Base-by-base conservation (phyloP, 352 stramenopile species). In the Globisporangium sylvaticum region DNA sequence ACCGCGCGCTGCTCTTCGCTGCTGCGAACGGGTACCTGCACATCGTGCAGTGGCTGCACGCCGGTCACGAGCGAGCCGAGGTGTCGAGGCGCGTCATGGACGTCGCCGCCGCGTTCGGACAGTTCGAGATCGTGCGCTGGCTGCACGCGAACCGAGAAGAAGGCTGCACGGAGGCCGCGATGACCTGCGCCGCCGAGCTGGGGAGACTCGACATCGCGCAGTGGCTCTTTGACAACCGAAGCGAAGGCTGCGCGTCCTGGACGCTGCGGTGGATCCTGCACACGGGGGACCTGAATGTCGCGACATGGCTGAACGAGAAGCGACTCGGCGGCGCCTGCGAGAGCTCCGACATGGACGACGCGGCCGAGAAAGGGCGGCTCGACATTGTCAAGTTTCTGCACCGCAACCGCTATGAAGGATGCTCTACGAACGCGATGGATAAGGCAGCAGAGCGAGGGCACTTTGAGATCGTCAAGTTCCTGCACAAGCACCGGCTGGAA, bases 391-490 rank as follows among this genome's bases (percentile, higher is more conserved):
- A 63, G 31, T 78, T 73, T 24, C 60, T 78, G 2, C 71, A 74
- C 32, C 46, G 31, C 3, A 54, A 70, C 39, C 39, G 62, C 2
- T 12, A 8, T 20, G 55, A 72, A 57, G 64, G 66, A 4, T 76
- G 72, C 9, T 58, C 65, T 12, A 64, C 56, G 9, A 62, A 62
- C 42, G 72, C 72, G 14, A 83, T 83, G 73, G 73, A 80, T 54
- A 50, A 68, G 10, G 76, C 76, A 0, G 76, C 76, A 1, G 68
- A 75, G 57, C 64, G 67, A 4, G 76, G 76, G 0, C 64, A 74
- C 31, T 59, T 83, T 4, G 65, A 75, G 12, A 62, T 77, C 14
- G 60, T 79, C 25, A 14, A 68, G 58, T 83, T 68, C 37, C 68
- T 83, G 4, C 65, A 80, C 55, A 48, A 55, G 18, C 25, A 79